Percentiles rank a stretch among this genome's conserved stretches.
phyloP scores from a whole-genome alignment of 2,329 filamentous ascomycete genomes.

The Alternaria rosae region DNA sequence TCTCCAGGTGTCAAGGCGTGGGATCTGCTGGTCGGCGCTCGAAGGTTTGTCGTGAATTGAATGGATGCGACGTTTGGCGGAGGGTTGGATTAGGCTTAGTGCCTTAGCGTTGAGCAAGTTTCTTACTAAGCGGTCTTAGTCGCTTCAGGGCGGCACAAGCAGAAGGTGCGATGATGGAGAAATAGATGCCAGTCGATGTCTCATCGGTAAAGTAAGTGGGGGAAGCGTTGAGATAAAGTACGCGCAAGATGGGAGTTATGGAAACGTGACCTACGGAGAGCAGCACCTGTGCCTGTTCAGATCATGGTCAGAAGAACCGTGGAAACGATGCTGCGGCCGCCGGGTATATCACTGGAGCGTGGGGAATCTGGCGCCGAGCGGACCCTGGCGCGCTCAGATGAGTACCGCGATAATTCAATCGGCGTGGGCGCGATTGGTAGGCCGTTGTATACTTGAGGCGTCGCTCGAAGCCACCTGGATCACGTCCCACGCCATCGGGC shows the following conservation, averaged over 20 bases:
- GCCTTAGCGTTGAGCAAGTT: constrained; percentile 33
- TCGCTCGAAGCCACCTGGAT: neutral
- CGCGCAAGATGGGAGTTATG: neutral
- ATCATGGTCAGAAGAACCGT: constrained; percentile 10
- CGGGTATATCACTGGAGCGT: constrained; percentile 17
- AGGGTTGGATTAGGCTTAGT: constrained; percentile 26
- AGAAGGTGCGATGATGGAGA: constrained; percentile 2
- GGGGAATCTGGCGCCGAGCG: constrained; percentile 17
- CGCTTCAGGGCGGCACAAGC: constrained; percentile 12
- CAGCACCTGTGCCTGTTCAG: constrained; percentile 5
- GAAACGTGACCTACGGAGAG: neutral
- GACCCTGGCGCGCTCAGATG: constrained; percentile 18
- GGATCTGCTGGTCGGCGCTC: constrained; percentile 26
- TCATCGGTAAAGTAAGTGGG: neutral
- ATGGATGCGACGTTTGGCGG: constrained; percentile 22
- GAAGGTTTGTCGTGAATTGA: constrained; percentile 26
- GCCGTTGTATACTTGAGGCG: neutral
- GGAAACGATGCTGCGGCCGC: constrained; percentile 19
- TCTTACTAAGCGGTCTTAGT: constrained; percentile 24
- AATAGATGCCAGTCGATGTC: neutral
- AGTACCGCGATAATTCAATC: constrained; percentile 9
- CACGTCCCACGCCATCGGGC: neutral
- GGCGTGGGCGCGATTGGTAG: neutral
- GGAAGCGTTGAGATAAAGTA: neutral
- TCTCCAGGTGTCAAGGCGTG: constrained; percentile 26